Percentiles rank a stretch among this genome's conserved stretches.
These are phyloP conservation scores for Rhizopus microsporus DNA, from an alignment of 371 early-diverging fungal genomes.

Conservation along the genomic window DNA sequence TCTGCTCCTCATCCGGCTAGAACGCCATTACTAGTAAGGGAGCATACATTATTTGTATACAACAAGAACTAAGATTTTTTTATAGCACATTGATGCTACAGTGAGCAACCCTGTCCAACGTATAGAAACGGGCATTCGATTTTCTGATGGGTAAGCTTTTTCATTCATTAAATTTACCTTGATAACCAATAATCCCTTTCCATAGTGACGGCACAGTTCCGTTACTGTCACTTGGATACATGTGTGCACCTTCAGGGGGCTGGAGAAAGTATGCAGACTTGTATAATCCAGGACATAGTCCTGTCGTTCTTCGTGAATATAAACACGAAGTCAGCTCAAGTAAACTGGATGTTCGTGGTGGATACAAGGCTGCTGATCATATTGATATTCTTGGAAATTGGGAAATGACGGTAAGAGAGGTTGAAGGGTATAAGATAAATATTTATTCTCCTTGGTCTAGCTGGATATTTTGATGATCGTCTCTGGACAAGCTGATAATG, in stretches of 20 bases:
- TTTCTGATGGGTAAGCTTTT: constrained; percentile 50
- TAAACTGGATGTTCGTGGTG: constrained; percentile 76
- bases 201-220: constrained; percentile 93
- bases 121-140: constrained; percentile 59
- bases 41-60: no score
- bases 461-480: constrained; percentile 45
- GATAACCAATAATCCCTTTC: neutral
- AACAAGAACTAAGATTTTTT: neutral
- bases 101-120: constrained; percentile 38
- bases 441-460: constrained; percentile 13
- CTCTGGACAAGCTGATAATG: constrained; percentile 37
- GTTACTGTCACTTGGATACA: constrained; percentile 86
- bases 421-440: neutral
- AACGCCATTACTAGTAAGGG: neutral
- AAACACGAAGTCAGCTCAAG: constrained; percentile 60
- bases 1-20: neutral
- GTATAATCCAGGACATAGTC: constrained; percentile 82
- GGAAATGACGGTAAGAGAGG: constrained; percentile 46
- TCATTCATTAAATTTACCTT: neutral
- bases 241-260: constrained; percentile 80
- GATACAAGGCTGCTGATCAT: constrained; percentile 84
- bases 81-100: constrained; percentile 48
- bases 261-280: constrained; percentile 78
- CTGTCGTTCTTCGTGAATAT: constrained; percentile 82
- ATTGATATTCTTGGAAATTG: constrained; percentile 79